phyloP scores from a whole-genome alignment of 805 yeast species.

The Ogataea zsoltii region DNA sequence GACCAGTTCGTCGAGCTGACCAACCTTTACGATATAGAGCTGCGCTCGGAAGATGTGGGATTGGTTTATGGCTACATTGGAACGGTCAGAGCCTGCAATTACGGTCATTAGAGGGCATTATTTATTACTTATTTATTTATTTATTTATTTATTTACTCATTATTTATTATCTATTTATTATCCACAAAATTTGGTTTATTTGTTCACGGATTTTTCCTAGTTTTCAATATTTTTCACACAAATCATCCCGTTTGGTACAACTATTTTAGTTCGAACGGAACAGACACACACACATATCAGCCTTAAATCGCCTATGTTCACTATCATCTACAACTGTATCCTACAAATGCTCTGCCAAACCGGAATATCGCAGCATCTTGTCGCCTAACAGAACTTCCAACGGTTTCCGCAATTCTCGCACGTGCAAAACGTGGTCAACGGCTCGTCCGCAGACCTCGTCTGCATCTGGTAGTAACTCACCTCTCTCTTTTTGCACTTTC shows the following conservation, averaged over 20 bases:
- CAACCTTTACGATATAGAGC: slow-evolving; percentile 12
- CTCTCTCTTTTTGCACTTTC: slow-evolving; percentile 95
- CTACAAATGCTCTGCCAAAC: not conserved
- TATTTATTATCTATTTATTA: slow-evolving; percentile 3
- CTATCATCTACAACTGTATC: slow-evolving; percentile 2
- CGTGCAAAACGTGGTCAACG: slow-evolving; percentile 95
- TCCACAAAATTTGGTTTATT: too few species aligned
- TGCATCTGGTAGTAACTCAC: slow-evolving; percentile 97
- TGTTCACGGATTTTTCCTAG: too few species aligned
- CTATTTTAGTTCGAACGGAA: too few species aligned
- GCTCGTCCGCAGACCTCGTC: slow-evolving; percentile 98
- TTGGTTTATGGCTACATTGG: slow-evolving; percentile 17
- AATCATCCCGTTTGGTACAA: too few species aligned
- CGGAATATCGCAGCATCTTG: too few species aligned
- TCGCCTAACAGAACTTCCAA: slow-evolving; percentile 89
- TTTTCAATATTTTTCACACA: too few species aligned
- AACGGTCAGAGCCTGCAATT: slow-evolving; percentile 6
- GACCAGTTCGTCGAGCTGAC: slow-evolving; percentile 16
- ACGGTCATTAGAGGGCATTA: not conserved
- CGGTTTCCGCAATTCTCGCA: slow-evolving; percentile 97
- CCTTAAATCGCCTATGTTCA: not conserved
- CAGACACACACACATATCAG: too few species aligned
- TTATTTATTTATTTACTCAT: slow-evolving; percentile 2
- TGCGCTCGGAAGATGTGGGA: slow-evolving; percentile 13
- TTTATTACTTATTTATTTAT: not conserved